Percentiles rank a stretch among this genome's conserved stretches.
Evolutionary conservation across 2,329 filamentous ascomycete genomes (phyloP).

Genomic region (Xylariaceae sp.): DNA sequence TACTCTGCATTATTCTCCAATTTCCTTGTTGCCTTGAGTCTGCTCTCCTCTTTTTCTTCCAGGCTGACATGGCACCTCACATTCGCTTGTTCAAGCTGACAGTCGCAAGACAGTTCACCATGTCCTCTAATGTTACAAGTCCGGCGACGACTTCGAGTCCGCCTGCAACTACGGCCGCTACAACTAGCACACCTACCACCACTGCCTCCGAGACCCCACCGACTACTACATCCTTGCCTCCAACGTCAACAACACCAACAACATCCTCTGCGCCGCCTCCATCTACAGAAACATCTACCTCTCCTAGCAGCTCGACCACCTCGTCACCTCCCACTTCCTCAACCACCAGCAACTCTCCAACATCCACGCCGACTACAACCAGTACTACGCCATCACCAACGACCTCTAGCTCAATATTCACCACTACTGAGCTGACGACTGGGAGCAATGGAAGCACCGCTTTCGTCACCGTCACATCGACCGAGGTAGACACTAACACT

Average conservation of each 20-base stretch:
- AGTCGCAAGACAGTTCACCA: conserved; percentile 33
- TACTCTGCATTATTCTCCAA: conserved; percentile 30
- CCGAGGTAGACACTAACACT: conserved; percentile 21
- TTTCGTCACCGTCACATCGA: conserved; percentile 32
- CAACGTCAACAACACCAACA: conserved; percentile 10
- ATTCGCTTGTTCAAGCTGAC: conserved; percentile 33
- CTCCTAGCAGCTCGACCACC: conserved; percentile 15
- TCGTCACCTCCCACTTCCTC: conserved; percentile 17
- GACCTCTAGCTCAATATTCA: conserved; percentile 15
- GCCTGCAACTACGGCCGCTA: conserved; percentile 8
- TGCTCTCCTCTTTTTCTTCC: conserved; percentile 1
- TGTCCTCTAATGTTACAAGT: conserved; percentile 37
- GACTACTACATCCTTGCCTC: conserved; percentile 20
- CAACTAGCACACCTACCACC: conserved; percentile 11
- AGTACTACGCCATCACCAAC: conserved; percentile 13
- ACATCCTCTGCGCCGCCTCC: conserved; percentile 8
- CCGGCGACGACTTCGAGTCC: conserved; percentile 16
- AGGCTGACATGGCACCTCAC: conserved; percentile 41
- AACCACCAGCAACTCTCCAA: conserved; percentile 8
- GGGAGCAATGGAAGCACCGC: conserved; percentile 23
- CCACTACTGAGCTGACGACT: conserved; percentile 24
- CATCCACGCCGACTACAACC: conserved; percentile 4
- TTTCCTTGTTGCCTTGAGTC: conserved; percentile 1
- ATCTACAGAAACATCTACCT: conserved; percentile 15
- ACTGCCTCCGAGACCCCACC: conserved; percentile 14